Percentiles rank a stretch among this genome's conserved stretches.
Conservation (phyloP, 257 asterid genomes). For the Verbascum thapsus region DNA sequence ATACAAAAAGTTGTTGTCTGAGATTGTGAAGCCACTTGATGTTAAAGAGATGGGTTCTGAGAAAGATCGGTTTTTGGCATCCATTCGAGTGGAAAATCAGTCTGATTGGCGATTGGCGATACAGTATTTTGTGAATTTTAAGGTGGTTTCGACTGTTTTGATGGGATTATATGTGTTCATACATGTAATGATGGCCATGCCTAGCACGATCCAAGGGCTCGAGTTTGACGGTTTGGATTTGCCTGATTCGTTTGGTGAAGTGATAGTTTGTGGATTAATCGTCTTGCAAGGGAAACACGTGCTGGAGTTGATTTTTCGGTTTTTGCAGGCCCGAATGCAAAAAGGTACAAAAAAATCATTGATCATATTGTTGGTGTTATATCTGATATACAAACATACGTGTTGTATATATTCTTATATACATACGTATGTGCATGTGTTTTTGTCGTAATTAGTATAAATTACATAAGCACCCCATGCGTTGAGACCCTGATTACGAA, state of each 20-base stretch:
- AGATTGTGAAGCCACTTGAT: conserved; percentile 78
- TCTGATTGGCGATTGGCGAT: conserved; percentile 81
- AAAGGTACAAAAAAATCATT: conserved; percentile 50
- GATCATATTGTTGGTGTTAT: no score
- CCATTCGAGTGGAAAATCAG: conserved; percentile 73
- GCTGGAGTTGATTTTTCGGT: conserved; percentile 77
- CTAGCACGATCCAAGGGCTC: conserved; percentile 86
- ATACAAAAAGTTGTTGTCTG: conserved; percentile 63
- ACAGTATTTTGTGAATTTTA: conserved; percentile 87
- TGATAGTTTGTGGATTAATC: conserved; percentile 80
- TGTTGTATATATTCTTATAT: no score
- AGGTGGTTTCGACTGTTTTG: conserved; percentile 64
- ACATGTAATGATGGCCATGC: conserved; percentile 70
- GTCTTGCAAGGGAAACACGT: conserved; percentile 93
- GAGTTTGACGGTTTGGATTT: conserved; percentile 94
- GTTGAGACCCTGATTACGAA: no score
- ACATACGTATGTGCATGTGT: no score
- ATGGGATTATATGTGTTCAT: conserved; percentile 67
- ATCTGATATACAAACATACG: no score
- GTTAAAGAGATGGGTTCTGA: conserved; percentile 70
- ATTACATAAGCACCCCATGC: no score
- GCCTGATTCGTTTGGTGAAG: conserved; percentile 95
- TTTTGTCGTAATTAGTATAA: no score
- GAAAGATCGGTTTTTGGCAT: conserved; percentile 86
- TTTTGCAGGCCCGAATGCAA: conserved; percentile 88